Conservation (phyloP, 139 green algal genomes). For the Mychonastes homosphaera region DNA sequence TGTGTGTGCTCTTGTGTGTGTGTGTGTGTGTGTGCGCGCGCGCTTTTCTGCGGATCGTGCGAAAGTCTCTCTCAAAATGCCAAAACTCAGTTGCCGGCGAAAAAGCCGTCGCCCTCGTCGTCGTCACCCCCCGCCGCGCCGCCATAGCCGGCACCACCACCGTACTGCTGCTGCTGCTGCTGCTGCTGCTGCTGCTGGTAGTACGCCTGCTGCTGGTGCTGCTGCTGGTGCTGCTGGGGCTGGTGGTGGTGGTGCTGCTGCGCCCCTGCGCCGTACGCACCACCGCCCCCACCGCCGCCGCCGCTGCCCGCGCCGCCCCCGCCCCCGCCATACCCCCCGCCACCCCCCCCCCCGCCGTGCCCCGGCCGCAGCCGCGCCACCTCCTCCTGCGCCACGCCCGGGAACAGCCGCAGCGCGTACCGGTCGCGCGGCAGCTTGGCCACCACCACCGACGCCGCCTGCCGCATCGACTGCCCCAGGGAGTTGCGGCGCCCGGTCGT, state of each 20-base stretch:
- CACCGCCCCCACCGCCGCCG: background rate
- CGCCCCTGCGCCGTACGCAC: conserved; percentile 1
- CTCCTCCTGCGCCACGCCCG: too few species aligned
- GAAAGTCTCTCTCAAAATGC: too few species aligned
- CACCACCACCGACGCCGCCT: background rate
- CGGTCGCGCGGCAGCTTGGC: background rate
- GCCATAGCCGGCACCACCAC: too few species aligned
- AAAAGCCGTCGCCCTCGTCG: too few species aligned
- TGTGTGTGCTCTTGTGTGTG: too few species aligned
- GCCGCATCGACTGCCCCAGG: conserved; percentile 2
- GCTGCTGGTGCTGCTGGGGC: conserved; percentile 4
- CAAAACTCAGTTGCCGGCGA: too few species aligned
- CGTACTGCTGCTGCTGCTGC: background rate
- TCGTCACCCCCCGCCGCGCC: too few species aligned
- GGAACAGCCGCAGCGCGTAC: background rate
- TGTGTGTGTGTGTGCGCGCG: too few species aligned
- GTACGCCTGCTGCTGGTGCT: conserved; percentile 1
- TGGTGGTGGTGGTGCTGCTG: background rate
- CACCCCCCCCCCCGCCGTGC: too few species aligned
- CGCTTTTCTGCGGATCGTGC: too few species aligned
- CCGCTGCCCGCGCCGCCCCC: background rate
- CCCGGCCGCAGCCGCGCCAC: background rate
- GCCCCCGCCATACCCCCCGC: background rate
- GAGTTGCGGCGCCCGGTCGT: background rate
- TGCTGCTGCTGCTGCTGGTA: conserved; percentile 9